These are phyloP conservation scores for Plasmodium knowlesi DNA, from an alignment of 169 alveolate species.

Conservation along the genomic window DNA sequence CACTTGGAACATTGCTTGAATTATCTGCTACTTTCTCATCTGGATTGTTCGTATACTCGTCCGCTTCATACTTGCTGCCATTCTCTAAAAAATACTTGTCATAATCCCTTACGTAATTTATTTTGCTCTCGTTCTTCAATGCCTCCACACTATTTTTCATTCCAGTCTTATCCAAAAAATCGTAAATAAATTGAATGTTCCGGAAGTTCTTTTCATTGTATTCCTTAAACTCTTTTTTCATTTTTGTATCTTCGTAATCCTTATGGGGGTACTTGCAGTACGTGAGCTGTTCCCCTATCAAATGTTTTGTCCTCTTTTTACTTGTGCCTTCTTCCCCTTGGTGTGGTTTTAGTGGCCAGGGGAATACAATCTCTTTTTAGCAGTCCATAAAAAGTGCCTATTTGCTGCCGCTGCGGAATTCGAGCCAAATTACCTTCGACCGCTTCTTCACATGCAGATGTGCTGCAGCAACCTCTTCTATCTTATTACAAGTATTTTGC, in stretches of 20 bases:
- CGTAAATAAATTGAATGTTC: constrained; percentile 63
- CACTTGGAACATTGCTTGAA: background rate
- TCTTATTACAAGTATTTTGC: background rate
- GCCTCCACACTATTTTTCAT: constrained; percentile 56
- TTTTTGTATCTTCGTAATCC: background rate
- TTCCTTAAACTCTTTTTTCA: constrained; percentile 60
- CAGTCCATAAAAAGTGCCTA: background rate
- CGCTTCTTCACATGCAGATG: background rate
- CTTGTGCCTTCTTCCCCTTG: background rate
- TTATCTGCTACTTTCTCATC: background rate
- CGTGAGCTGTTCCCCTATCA: background rate
- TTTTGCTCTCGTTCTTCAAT: constrained; percentile 63
- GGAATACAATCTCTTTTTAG: background rate
- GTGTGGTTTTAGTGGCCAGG: background rate
- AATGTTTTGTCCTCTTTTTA: background rate
- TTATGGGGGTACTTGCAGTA: background rate
- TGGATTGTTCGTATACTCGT: background rate
- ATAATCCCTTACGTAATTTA: constrained; percentile 51
- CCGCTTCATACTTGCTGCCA: background rate
- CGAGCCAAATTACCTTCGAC: background rate
- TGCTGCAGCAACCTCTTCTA: background rate
- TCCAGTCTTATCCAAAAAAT: constrained; percentile 58
- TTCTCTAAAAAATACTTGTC: constrained; percentile 38
- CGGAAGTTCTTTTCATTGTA: constrained; percentile 60
- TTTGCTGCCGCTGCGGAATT: background rate